These are phyloP conservation scores for Ensete ventricosum DNA, from an alignment of 176 grass and related monocot genomes.

Conservation along the genomic window DNA sequence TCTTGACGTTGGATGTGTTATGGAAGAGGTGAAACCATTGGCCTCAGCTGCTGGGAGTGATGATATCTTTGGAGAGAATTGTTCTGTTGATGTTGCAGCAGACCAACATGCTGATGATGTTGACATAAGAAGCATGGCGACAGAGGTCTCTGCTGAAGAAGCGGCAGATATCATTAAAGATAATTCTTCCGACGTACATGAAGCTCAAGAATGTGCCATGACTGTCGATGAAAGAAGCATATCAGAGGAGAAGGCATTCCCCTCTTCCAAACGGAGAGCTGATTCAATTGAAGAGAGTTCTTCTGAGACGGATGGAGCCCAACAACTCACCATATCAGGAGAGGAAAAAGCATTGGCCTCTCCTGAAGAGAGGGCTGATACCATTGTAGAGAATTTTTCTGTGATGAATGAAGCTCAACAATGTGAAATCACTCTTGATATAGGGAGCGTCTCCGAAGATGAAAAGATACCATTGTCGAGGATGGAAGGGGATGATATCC, in stretches of 20 bases:
- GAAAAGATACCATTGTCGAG: neutral
- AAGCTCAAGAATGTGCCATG: neutral
- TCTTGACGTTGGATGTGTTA: slow-evolving; percentile 8
- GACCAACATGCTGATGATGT: too few species aligned
- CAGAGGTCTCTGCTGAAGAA: slow-evolving; percentile 19
- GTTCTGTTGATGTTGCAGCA: slow-evolving; percentile 24
- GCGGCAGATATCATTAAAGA: slow-evolving; percentile 1
- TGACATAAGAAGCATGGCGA: too few species aligned
- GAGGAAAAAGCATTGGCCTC: neutral
- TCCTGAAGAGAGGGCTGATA: neutral
- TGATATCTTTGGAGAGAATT: slow-evolving; percentile 7
- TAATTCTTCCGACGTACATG: slow-evolving; percentile 12
- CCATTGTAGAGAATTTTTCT: neutral
- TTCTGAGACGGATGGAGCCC: neutral
- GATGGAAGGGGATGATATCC: neutral
- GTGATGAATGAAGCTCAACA: neutral
- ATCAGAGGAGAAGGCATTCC: slow-evolving; percentile 22
- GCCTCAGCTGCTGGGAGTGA: slow-evolving; percentile 27
- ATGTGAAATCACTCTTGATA: neutral
- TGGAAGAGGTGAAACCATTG: slow-evolving; percentile 26
- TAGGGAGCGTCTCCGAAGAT: neutral
- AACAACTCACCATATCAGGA: neutral
- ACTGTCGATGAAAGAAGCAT: slow-evolving; percentile 4
- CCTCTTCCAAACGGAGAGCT: slow-evolving; percentile 26
- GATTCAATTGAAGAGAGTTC: slow-evolving; percentile 1